Evolutionary conservation across 139 green algal species (phyloP), one percentile per base, ranked within the genome.

Genomic region (Haematococcus lacustris): DNA sequence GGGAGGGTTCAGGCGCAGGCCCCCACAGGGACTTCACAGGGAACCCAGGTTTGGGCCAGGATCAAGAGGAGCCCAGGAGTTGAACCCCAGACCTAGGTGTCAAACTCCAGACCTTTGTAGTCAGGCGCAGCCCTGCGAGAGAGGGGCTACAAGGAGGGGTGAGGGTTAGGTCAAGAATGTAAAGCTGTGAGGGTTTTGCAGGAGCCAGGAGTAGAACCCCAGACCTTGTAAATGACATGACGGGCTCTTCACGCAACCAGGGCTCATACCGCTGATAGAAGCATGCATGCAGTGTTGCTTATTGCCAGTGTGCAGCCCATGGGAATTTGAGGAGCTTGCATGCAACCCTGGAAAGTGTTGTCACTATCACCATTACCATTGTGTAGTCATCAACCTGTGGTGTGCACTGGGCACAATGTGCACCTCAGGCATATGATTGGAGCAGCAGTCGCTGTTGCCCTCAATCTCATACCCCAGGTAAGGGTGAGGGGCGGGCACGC

Each of bases 391-490:
- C 21, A n/a, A n/a, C 4, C 4, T 7, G 4, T n/a, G n/a, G 53
- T 32, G 4, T 63, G 53, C 53, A 32, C 53, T n/a, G n/a, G n/a
- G n/a, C n/a, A n/a, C n/a, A 28, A 66, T 17, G 43, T 17, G 43
- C 17, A 28, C 4, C 26, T 21, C 53, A 64, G 64, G 35, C 74
- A 79, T 75, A 95, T 95, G 90, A 83, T 96, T 51, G 90, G 86
- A 7, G 71, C 82, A 6, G 91, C 87, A 37, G 82, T 91, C 39
- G 79, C 82, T 3, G 86, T 92, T 28, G 86, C 84, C 28, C 75
- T 80, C 0, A 85, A 85, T 35, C 38, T 75, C 43, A 57, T 96
- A 9, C 82, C 86, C 3, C 38, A 66, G 67, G 64, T 70, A 38
- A 41, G 64, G 3, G 37, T 65, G 57, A 35, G 9, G 57, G 21